phyloP scores from a whole-genome alignment of 2,329 filamentous ascomycete genomes.

The Diplodia corticola region DNA sequence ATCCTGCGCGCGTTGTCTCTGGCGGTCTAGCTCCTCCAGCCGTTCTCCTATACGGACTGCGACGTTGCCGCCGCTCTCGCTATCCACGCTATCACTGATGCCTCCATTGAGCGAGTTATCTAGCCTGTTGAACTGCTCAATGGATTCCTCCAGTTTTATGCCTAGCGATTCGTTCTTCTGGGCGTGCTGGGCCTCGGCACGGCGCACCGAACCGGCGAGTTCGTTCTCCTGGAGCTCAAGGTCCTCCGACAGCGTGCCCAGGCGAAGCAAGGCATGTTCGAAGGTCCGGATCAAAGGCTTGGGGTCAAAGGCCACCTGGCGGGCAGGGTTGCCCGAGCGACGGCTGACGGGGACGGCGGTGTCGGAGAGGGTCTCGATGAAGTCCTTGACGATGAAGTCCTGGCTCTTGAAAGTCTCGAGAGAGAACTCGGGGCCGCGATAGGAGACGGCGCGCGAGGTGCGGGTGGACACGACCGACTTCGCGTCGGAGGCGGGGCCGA shows the following conservation, averaged over 20 bases:
- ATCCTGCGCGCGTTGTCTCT: slow-evolving; percentile 85
- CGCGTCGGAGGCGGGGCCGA: slow-evolving; percentile 41
- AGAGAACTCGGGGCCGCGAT: slow-evolving; percentile 76
- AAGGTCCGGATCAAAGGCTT: slow-evolving; percentile 97
- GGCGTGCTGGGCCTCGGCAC: slow-evolving; percentile 89
- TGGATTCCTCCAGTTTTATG: slow-evolving; percentile 85
- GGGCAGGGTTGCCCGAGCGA: slow-evolving; percentile 61
- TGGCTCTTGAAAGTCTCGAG: slow-evolving; percentile 69
- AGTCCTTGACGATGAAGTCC: slow-evolving; percentile 98
- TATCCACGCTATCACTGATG: slow-evolving; percentile 52
- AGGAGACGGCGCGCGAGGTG: slow-evolving; percentile 44
- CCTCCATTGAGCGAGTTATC: slow-evolving; percentile 76
- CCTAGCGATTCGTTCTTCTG: slow-evolving; percentile 86
- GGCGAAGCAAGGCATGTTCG: slow-evolving; percentile 70
- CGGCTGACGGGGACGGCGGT: slow-evolving; percentile 76
- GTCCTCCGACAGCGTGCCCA: slow-evolving; percentile 74
- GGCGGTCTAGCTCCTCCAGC: slow-evolving; percentile 90
- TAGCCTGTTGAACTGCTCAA: slow-evolving; percentile 86
- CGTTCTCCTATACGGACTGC: slow-evolving; percentile 94
- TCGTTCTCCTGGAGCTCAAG: slow-evolving; percentile 90
- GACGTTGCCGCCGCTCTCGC: slow-evolving; percentile 72
- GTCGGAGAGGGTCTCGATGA: slow-evolving; percentile 90
- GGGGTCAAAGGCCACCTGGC: slow-evolving; percentile 72
- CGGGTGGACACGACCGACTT: slow-evolving; percentile 44
- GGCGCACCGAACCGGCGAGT: slow-evolving; percentile 81